Conservation (phyloP, 2,329 filamentous ascomycete genomes). For the Cytospora leucostoma region DNA sequence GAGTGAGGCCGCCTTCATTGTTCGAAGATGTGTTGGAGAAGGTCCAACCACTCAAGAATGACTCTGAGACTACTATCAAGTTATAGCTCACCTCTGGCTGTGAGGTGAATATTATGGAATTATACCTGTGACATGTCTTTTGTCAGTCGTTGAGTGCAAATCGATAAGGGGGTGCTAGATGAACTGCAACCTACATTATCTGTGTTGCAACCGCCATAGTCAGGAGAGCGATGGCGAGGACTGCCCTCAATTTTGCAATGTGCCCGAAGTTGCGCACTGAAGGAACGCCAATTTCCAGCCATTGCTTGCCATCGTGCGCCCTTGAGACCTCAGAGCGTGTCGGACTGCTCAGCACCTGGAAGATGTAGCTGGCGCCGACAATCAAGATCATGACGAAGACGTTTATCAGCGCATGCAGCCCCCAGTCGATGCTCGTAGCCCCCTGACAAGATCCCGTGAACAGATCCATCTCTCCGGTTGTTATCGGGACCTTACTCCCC, state of each 20-base stretch:
- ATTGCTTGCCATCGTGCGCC: slow-evolving; percentile 48
- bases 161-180: neutral
- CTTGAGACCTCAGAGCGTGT: slow-evolving; percentile 50
- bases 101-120: slow-evolving; percentile 51
- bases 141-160: neutral
- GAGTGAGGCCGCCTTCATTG: slow-evolving; percentile 40
- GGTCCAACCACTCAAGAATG: slow-evolving; percentile 40
- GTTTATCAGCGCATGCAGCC: slow-evolving; percentile 48
- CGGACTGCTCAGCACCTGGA: slow-evolving; percentile 57
- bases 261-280: slow-evolving; percentile 51
- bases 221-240: slow-evolving; percentile 44
- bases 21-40: slow-evolving; percentile 40
- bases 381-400: slow-evolving; percentile 46
- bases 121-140: slow-evolving; percentile 44
- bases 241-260: slow-evolving; percentile 44
- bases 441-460: slow-evolving; percentile 42
- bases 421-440: slow-evolving; percentile 42
- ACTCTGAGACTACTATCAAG: slow-evolving; percentile 39
- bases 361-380: slow-evolving; percentile 53
- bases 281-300: slow-evolving; percentile 57
- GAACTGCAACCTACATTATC: slow-evolving; percentile 47
- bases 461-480: slow-evolving; percentile 41
- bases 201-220: slow-evolving; percentile 47
- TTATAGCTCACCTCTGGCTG: slow-evolving; percentile 39
- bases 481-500: slow-evolving; percentile 37